Evolutionary conservation across 2,329 filamentous ascomycete species (phyloP).

Genomic region (Alternaria sp.): DNA sequence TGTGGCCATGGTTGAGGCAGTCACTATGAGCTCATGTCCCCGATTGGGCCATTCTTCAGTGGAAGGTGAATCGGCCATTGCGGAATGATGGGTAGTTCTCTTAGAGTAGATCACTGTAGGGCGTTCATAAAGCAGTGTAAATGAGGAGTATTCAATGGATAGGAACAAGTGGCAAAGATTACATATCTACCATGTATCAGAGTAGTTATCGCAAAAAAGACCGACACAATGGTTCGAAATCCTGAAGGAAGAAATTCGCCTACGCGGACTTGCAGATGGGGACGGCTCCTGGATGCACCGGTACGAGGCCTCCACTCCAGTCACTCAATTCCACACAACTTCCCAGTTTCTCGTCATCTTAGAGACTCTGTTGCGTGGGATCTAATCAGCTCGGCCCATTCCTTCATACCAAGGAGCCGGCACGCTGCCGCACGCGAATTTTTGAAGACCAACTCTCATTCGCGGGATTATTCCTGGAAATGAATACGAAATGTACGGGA

Average conservation of each 20-base stretch:
- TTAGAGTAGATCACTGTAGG: not conserved
- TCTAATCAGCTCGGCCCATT: not conserved
- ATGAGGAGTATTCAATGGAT: no score
- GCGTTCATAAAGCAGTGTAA: not conserved
- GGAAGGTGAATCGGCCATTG: not conserved
- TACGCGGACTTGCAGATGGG: not conserved
- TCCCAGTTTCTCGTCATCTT: not conserved
- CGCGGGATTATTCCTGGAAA: not conserved
- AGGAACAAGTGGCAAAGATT: not conserved
- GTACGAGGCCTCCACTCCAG: not conserved
- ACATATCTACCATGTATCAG: not conserved
- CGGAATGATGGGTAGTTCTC: not conserved
- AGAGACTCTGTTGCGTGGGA: not conserved
- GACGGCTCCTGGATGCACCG: not conserved
- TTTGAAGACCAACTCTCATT: not conserved
- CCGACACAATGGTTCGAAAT: not conserved
- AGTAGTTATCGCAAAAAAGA: not conserved
- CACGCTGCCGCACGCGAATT: no score
- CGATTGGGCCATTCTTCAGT: slow-evolving; percentile 7
- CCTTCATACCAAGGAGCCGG: not conserved
- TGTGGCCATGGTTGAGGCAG: slow-evolving; percentile 13
- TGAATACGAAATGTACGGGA: not conserved
- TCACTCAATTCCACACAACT: not conserved
- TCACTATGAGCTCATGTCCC: slow-evolving; percentile 12
- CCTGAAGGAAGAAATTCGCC: not conserved